Conservation (phyloP, 805 yeast genomes). For the Lachancea nothofagi region DNA sequence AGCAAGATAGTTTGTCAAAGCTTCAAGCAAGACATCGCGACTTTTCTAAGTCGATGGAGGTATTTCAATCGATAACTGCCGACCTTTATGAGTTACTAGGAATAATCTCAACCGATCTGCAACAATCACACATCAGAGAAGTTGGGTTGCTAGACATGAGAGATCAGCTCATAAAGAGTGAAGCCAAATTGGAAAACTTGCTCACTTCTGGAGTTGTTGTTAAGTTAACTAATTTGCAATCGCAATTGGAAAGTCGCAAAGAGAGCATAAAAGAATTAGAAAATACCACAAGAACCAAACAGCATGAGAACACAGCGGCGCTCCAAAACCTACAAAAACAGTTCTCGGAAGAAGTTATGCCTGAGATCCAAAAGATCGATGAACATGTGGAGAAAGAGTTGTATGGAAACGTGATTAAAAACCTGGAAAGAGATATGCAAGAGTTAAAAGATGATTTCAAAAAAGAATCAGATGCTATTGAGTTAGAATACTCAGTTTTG, state of each 20-base stretch:
- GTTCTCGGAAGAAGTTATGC: slow-evolving; percentile 44
- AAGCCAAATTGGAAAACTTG: slow-evolving; percentile 35
- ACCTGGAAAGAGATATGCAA: slow-evolving; percentile 26
- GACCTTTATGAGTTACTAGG: slow-evolving; percentile 30
- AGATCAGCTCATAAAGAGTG: slow-evolving; percentile 42
- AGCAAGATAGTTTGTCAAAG: slow-evolving; percentile 35
- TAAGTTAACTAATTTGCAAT: slow-evolving; percentile 36
- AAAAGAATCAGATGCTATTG: slow-evolving; percentile 47
- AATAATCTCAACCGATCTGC: slow-evolving; percentile 44
- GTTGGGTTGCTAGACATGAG: slow-evolving; percentile 44
- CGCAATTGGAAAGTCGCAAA: slow-evolving; percentile 47
- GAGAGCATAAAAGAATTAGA: slow-evolving; percentile 44
- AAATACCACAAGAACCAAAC: slow-evolving; percentile 39
- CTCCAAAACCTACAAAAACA: slow-evolving; percentile 41
- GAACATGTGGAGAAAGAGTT: slow-evolving; percentile 38
- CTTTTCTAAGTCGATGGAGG: slow-evolving; percentile 48
- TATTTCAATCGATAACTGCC: slow-evolving; percentile 40
- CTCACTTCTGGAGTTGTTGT: slow-evolving; percentile 37
- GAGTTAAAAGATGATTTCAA: slow-evolving; percentile 42
- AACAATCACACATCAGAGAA: slow-evolving; percentile 35
- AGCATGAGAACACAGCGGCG: slow-evolving; percentile 41
- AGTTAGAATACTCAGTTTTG: slow-evolving; percentile 48
- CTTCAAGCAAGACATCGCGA: slow-evolving; percentile 47
- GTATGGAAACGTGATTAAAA: slow-evolving; percentile 38
- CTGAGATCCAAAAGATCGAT: slow-evolving; percentile 45